Percentiles rank a stretch among this genome's conserved stretches.
Evolutionary conservation across 371 early-diverging fungal species (phyloP).

Genomic region (Umbelopsis sp.): DNA sequence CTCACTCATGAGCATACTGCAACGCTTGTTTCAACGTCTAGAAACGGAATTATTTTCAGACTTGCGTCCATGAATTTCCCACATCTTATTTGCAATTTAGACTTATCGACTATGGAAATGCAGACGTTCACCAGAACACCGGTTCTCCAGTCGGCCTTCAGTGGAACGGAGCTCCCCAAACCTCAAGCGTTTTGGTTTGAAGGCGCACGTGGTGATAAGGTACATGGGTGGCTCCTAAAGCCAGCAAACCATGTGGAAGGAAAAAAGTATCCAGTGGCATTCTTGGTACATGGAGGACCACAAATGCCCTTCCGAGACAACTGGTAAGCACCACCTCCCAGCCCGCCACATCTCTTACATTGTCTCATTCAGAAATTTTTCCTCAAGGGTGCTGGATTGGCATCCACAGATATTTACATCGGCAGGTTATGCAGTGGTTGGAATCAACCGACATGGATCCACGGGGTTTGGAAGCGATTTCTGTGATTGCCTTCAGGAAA

Average conservation of each 20-base stretch:
- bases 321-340: constrained; percentile 37
- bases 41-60: constrained; percentile 33
- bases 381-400: constrained; percentile 31
- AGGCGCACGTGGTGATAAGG: constrained; percentile 52
- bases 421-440: constrained; percentile 67
- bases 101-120: constrained; percentile 24
- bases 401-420: constrained; percentile 68
- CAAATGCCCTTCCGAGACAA: constrained; percentile 61
- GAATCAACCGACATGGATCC: constrained; percentile 68
- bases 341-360: too few relatives aligned
- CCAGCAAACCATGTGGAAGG: constrained; percentile 53
- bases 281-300: constrained; percentile 77
- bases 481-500: constrained; percentile 59
- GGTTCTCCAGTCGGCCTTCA: constrained; percentile 29
- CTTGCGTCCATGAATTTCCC: constrained; percentile 38
- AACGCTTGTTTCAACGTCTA: constrained; percentile 29
- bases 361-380: too few relatives aligned
- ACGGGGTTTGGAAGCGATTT: constrained; percentile 70
- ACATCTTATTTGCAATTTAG: constrained; percentile 28
- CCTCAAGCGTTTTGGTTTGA: constrained; percentile 60
- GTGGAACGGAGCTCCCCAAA: constrained; percentile 35
- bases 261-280: constrained; percentile 66
- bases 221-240: constrained; percentile 63
- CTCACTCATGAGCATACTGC: constrained; percentile 49
- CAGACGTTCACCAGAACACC: constrained; percentile 15